Percentiles rank a stretch among this genome's conserved stretches.
Evolutionary conservation across 306 rosid genomes (phyloP).

Genomic region (Styphnolobium japonicum): DNA sequence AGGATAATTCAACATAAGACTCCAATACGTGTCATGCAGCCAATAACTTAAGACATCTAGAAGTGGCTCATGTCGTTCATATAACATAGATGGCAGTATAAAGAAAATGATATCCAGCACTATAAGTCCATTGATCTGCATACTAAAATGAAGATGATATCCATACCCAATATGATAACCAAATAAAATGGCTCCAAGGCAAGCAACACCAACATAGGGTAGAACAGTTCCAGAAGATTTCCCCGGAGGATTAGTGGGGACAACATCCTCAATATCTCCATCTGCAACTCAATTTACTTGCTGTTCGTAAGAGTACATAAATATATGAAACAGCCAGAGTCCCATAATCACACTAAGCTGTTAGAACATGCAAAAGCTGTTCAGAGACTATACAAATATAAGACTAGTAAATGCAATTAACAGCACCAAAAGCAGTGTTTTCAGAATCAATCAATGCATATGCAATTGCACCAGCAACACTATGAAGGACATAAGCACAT

Average conservation of each 20-base stretch:
- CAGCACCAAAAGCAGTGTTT: neutral
- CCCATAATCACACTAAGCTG: neutral
- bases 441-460: neutral
- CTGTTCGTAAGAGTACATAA: conserved; percentile 20
- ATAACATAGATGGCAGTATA: neutral
- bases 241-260: conserved; percentile 44
- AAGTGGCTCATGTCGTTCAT: neutral
- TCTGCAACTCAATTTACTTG: conserved; percentile 48
- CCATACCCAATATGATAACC: conserved; percentile 97
- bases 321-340: neutral
- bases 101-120: neutral
- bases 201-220: conserved; percentile 91
- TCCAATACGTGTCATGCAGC: neutral
- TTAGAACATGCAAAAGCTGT: neutral
- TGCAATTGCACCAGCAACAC: neutral
- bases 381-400: neutral
- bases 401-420: neutral
- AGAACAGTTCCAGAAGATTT: conserved; percentile 84
- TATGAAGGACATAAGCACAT: neutral
- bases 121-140: neutral
- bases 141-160: conserved; percentile 16
- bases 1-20: neutral
- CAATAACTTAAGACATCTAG: neutral
- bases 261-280: conserved; percentile 60
- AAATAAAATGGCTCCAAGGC: conserved; percentile 90